A percentile compares a stretch with the other conserved stretches of the same genome.
Evolutionary conservation across 345 rosid species (phyloP).

Genomic region (Rhizophora apiculata): DNA sequence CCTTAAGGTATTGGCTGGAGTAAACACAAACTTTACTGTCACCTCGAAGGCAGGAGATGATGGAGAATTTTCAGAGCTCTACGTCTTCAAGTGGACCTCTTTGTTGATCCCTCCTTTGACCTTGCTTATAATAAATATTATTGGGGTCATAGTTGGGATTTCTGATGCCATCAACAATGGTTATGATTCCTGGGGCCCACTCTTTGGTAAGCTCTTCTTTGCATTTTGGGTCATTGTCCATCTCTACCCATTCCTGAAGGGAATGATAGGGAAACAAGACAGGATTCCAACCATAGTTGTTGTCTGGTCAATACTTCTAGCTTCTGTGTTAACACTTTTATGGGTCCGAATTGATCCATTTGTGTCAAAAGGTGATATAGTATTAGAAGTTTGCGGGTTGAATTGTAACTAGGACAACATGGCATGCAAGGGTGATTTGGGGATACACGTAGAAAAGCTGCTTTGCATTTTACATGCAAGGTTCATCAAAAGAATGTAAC

Average conservation of each 20-base stretch:
- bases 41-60: slow-evolving; percentile 65
- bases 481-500: slow-evolving; percentile 1
- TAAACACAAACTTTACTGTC: slow-evolving; percentile 59
- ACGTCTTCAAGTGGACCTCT: slow-evolving; percentile 64
- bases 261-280: slow-evolving; percentile 54
- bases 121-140: slow-evolving; percentile 47
- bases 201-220: slow-evolving; percentile 56
- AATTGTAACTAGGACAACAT: slow-evolving; percentile 32
- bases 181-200: slow-evolving; percentile 68
- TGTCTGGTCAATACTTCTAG: slow-evolving; percentile 67
- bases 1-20: slow-evolving; percentile 69
- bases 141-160: slow-evolving; percentile 56
- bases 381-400: slow-evolving; percentile 54
- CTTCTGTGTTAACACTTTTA: slow-evolving; percentile 53
- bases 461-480: neutral
- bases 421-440: neutral
- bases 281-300: slow-evolving; percentile 55
- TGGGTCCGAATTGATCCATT: slow-evolving; percentile 68
- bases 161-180: slow-evolving; percentile 65
- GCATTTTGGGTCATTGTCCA: slow-evolving; percentile 64
- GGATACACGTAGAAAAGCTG: neutral
- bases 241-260: slow-evolving; percentile 67
- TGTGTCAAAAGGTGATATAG: slow-evolving; percentile 38
- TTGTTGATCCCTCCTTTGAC: slow-evolving; percentile 57
- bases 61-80: slow-evolving; percentile 60